Evolutionary conservation across 2,329 filamentous ascomycete genomes (phyloP), one percentile per base, ranked within the genome.

Genomic region (Purpureocillium takamizusanense): DNA sequence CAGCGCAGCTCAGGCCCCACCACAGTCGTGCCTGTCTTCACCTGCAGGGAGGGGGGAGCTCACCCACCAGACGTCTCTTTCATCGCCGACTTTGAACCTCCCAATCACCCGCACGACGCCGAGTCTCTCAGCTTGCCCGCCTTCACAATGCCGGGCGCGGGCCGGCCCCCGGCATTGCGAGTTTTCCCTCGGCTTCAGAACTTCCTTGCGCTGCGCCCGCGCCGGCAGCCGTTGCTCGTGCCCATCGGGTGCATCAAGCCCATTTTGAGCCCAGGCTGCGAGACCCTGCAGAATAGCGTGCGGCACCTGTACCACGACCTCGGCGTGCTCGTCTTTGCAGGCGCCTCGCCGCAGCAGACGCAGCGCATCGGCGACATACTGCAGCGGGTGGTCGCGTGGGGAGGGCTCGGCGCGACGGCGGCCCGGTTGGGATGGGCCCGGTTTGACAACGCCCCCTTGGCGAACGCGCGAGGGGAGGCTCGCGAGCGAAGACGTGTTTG

Each of bases 291-390:
- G 30, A 25, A 18, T 11, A 34, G 32, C 33, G 29, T 48, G 11
- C 39, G 39, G 15, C 45, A 47, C 23, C 13, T 59, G 4, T 60
- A 59, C 36, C 46, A 57, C 15, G 58, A 61, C 34, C 46, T 59
- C 1, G 59, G 59, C 3, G 50, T 57, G 3, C 31, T 61, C 14
- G 49, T 52, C 11, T 61, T 49, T 37, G 50, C 51, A 5, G 57
- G 57, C 1, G 47, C 51, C 6, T 41, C 41, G 7, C 36, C 41
- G 2, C 3, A 8, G 12, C 50, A 60, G 39, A 45, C 49, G 1
- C 4, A 15, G 10, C 17, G 36, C 7, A 52, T 61, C 4, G 51
- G 45, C 7, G 32, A 43, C 9, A 29, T 60, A 1, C 33, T 61
- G 9, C 12, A 29, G 9, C 30, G 36, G 21, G 28, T 46, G 1